phyloP scores from a whole-genome alignment of 768 basidiomycete genomes.

The Inosperma sp. region DNA sequence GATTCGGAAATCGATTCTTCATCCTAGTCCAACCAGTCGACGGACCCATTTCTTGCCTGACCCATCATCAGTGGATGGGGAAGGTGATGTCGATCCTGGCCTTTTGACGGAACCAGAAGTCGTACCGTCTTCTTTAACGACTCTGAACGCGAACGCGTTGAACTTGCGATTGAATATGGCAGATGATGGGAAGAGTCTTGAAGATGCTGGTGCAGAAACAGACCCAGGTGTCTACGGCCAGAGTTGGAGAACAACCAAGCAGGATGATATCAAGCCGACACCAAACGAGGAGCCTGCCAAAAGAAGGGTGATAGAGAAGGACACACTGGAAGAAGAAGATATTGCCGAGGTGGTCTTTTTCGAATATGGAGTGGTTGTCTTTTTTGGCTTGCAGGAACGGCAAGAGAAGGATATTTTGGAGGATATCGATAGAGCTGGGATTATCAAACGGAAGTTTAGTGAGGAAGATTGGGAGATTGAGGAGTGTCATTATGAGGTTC shows the following conservation, averaged over 20 bases:
- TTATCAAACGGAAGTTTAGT: conserved; percentile 54
- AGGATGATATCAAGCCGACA: background rate
- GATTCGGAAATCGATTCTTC: no score
- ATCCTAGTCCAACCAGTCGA: no score
- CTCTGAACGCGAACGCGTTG: background rate
- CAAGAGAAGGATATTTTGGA: conserved; percentile 83
- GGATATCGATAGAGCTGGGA: conserved; percentile 70
- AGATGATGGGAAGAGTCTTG: background rate
- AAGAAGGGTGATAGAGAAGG: background rate
- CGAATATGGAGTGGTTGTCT: conserved; percentile 86
- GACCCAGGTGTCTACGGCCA: conserved; percentile 27
- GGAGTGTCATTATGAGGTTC: conserved; percentile 83
- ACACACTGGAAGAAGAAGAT: conserved; percentile 37
- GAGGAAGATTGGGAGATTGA: conserved; percentile 88
- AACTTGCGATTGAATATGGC: background rate
- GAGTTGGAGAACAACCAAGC: conserved; percentile 10
- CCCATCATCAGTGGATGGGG: no score
- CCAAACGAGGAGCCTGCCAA: background rate
- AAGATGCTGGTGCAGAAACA: conserved; percentile 27
- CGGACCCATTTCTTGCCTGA: no score
- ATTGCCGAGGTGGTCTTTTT: conserved; percentile 78
- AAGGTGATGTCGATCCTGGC: conserved; percentile 17
- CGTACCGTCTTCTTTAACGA: conserved; percentile 9
- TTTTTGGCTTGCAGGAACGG: conserved; percentile 78
- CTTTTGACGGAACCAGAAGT: conserved; percentile 16